Conservation (phyloP, 75 land plant species). For the Cryptomeria japonica region DNA sequence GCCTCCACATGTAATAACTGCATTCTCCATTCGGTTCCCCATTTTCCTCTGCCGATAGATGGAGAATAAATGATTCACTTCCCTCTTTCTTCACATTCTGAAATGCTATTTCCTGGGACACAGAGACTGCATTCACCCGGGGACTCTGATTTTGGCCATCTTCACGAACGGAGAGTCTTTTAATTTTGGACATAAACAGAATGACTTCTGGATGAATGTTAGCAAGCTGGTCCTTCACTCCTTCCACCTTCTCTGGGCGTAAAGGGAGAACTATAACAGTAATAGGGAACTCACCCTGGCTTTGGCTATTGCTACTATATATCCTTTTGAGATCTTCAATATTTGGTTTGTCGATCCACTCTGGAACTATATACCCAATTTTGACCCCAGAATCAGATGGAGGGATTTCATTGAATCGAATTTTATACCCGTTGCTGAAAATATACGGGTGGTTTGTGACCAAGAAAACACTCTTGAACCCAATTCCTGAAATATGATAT, state of each 20-base stretch:
- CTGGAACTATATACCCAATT: slow-evolving; percentile 59
- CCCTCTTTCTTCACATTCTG: slow-evolving; percentile 29
- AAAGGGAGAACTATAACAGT: slow-evolving; percentile 59
- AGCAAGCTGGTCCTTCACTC: slow-evolving; percentile 54
- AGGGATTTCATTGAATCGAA: no score
- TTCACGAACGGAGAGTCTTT: slow-evolving; percentile 40
- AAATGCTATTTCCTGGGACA: slow-evolving; percentile 35
- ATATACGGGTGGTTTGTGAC: no score
- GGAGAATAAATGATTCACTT: slow-evolving; percentile 43
- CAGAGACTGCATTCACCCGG: slow-evolving; percentile 29
- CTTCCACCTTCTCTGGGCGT: slow-evolving; percentile 45
- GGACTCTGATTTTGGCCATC: slow-evolving; percentile 13
- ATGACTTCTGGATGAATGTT: slow-evolving; percentile 56
- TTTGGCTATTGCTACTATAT: slow-evolving; percentile 29
- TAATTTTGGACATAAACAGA: slow-evolving; percentile 65
- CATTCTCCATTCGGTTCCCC: slow-evolving; percentile 12
- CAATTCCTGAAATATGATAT: no score
- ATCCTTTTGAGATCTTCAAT: slow-evolving; percentile 27
- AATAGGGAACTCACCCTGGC: slow-evolving; percentile 27
- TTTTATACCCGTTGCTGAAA: no score
- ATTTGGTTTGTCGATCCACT: slow-evolving; percentile 60
- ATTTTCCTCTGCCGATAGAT: slow-evolving; percentile 34
- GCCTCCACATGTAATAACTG: slow-evolving; percentile 65
- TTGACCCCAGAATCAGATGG: no score
- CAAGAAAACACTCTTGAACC: no score